phyloP scores from a whole-genome alignment of 108 stramenopile genomes.

The Pseudonitzschia pungens region DNA sequence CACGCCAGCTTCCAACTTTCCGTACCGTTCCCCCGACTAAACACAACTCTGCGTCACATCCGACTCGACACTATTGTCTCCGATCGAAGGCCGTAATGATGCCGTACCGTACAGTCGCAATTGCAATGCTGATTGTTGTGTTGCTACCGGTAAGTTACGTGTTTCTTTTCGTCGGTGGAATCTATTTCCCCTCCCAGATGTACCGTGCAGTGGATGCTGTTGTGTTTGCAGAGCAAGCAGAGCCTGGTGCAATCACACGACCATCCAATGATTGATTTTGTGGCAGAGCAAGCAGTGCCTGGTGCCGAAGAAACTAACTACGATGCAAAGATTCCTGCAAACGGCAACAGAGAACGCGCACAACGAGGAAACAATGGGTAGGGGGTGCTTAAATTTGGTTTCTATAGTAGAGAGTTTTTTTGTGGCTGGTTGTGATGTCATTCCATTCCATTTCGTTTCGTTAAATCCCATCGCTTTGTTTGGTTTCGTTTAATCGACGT shows the following conservation, averaged over 20 bases:
- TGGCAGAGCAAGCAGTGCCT: slow-evolving; percentile 18
- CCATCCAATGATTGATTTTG: neutral
- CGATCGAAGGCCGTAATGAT: no score
- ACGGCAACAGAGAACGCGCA: no score
- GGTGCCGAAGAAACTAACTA: neutral
- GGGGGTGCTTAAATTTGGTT: slow-evolving; percentile 1
- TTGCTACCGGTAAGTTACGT: no score
- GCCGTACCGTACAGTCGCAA: no score
- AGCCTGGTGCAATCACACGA: slow-evolving; percentile 13
- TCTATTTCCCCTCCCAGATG: no score
- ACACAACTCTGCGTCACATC: no score
- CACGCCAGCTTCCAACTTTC: no score
- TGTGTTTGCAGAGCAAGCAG: slow-evolving; percentile 16
- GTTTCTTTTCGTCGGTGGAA: no score
- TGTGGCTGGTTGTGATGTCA: neutral
- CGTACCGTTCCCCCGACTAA: no score
- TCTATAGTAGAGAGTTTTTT: neutral
- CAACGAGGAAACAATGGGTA: no score
- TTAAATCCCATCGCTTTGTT: neutral
- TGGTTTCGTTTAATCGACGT: slow-evolving; percentile 88
- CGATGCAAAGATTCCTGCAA: no score
- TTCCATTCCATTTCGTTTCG: neutral
- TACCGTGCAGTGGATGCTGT: neutral
- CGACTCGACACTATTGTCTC: no score
- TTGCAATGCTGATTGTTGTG: slow-evolving; percentile 8